Conservation (phyloP, 495 filamentous ascomycete species). For the Viridothelium virens region DNA sequence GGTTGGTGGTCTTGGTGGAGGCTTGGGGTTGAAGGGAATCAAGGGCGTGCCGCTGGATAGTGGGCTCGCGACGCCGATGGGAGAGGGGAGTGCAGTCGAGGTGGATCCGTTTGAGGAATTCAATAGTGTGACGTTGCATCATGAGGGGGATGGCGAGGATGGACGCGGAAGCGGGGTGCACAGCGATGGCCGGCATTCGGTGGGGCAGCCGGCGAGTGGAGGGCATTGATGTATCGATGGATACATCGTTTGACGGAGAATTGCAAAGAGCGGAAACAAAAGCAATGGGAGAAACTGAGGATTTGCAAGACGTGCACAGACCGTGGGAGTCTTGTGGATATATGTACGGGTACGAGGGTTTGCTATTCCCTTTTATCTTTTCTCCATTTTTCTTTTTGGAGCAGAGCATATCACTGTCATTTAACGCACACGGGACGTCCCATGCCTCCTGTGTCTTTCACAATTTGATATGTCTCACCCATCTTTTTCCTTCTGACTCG, state of each 20-base stretch:
- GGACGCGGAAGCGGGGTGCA: not conserved
- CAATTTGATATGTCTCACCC: too few relatives aligned
- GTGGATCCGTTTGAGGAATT: constrained; percentile 98
- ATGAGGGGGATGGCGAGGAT: constrained; percentile 72
- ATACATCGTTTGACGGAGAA: not conserved
- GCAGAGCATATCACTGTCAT: not conserved
- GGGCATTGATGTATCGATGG: not conserved
- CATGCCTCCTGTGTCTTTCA: not conserved
- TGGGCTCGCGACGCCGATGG: constrained; percentile 75
- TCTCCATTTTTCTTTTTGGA: not conserved
- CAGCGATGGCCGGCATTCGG: too few relatives aligned
- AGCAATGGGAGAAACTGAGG: not conserved
- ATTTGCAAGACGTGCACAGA: too few relatives aligned
- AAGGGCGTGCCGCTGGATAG: constrained; percentile 81
- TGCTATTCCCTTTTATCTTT: not conserved
- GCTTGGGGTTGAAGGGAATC: constrained; percentile 22
- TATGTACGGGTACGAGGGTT: too few relatives aligned
- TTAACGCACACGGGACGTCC: not conserved
- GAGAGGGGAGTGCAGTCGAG: constrained; percentile 43
- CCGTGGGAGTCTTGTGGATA: too few relatives aligned
- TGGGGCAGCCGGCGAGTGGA: constrained; percentile 8
- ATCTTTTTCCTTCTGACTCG: too few relatives aligned
- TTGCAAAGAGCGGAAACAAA: not conserved
- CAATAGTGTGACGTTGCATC: constrained; percentile 95
- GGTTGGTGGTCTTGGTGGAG: not conserved